These are phyloP conservation scores for Nitzschia palea DNA, from an alignment of 108 stramenopile species.

Conservation along the genomic window DNA sequence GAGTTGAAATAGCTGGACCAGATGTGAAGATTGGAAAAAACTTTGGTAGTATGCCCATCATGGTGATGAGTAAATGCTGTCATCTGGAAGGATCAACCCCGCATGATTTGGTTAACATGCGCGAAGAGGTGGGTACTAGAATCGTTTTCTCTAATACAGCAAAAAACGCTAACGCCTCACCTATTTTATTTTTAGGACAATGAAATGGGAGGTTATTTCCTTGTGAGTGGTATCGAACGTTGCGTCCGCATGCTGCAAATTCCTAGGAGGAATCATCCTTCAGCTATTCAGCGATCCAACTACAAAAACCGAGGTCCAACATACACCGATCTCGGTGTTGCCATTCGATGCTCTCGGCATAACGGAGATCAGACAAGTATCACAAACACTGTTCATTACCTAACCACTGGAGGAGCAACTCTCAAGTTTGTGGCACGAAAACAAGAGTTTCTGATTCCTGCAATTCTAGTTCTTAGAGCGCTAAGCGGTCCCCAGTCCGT, in stretches of 20 bases:
- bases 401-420: conserved; percentile 93
- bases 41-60: conserved; percentile 94
- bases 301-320: conserved; percentile 91
- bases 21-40: conserved; percentile 43
- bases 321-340: conserved; percentile 87
- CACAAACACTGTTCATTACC: conserved; percentile 95
- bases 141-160: background rate
- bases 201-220: conserved; percentile 97
- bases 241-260: conserved; percentile 95
- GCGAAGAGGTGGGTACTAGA: conserved; percentile 66
- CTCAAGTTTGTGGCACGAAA: conserved; percentile 88
- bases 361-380: conserved; percentile 86
- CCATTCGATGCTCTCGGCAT: conserved; percentile 77
- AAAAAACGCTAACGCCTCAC: no score
- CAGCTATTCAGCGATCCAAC: conserved; percentile 87
- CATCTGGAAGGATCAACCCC: conserved; percentile 62
- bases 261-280: conserved; percentile 89
- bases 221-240: conserved; percentile 96
- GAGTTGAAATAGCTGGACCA: conserved; percentile 33
- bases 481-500: conserved; percentile 50
- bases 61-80: conserved; percentile 84
- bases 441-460: conserved; percentile 95
- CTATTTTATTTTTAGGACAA: conserved; percentile 51
- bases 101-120: conserved; percentile 45
- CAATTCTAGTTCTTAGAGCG: conserved; percentile 87